Evolutionary conservation across 805 yeast genomes (phyloP), one percentile per base, ranked within the genome.

Genomic region (Yarrowia deformans): DNA sequence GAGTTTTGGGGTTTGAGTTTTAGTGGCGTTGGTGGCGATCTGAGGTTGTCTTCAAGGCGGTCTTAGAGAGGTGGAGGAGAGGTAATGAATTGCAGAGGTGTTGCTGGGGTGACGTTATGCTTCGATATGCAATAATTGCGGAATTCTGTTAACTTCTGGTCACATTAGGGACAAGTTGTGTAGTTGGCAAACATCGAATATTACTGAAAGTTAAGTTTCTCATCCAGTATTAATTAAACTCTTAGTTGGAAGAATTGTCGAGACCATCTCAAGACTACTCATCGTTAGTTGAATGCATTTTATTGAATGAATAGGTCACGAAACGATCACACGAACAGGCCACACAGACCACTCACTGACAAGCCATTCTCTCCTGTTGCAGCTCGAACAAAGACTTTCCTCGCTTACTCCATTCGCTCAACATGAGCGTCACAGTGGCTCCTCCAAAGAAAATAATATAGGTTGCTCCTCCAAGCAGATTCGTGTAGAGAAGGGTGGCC

Each of bases 361-460:
- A 46, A 19, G 23, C 19, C 18, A 35, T 10, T 16, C 37, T 5
- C 6, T 54, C 58, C 32, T 54, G 58, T 12, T 54, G 58, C 32
- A 54, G 4, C 18, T 54, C 58, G 23, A 18, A 54, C 43, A 54
- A 13, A 18, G 58, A 35, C 43, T 54, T 54, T 37, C 19, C 58
- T 7, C 58, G 43, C 12, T 14, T 35, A 43, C 58, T 19, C 42
- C 43, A 54, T 8, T 54, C 58, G 43, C 40, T 37, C 43, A 54
- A 18, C 58, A 54, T 54, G n/a, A 54, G 34, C 1, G 58, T 19
- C 40, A 54, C 3, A 12, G 58, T 37, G 7, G 58, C 58, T 14
- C 58, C 58, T 54, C 58, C 58, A 19, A 54, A 54, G 32, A 54
- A 54, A 12, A 54, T 8, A 18, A 54, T 54, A 8, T 54, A 54